Evolutionary conservation across 257 asterid genomes (phyloP).

Genomic region (Jaltomata sinuosa): DNA sequence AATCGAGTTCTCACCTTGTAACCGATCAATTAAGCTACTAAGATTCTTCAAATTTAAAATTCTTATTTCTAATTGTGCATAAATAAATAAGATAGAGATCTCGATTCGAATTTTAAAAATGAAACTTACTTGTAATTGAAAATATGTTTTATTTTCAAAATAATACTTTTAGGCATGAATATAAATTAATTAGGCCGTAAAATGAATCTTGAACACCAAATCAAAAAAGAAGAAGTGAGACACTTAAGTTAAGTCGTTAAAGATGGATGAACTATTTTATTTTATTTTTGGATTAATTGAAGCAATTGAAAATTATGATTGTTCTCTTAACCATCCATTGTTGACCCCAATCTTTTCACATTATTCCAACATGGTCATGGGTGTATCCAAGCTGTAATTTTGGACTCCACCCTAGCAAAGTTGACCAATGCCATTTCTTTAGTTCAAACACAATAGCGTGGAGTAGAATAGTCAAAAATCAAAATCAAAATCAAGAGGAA

Average conservation of each 20-base stretch:
- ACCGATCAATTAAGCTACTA: too few relatives aligned
- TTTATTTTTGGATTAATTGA: background rate
- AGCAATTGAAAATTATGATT: background rate
- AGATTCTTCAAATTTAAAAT: too few relatives aligned
- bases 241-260: background rate
- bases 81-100: background rate
- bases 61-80: background rate
- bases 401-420: slow-evolving; percentile 4
- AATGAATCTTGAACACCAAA: background rate
- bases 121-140: background rate
- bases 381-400: background rate
- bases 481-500: background rate
- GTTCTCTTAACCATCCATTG: background rate
- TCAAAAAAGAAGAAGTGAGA: background rate
- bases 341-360: background rate
- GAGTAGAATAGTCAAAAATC: slow-evolving; percentile 4
- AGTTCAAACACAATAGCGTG: background rate
- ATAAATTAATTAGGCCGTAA: background rate
- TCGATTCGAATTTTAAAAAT: background rate
- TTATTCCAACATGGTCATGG: background rate
- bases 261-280: background rate
- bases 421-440: slow-evolving; percentile 5
- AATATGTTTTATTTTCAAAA: background rate
- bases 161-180: background rate
- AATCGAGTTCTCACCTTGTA: too few relatives aligned